Conservation (phyloP, 148 eudicot species). For the Oxyria digyna region DNA sequence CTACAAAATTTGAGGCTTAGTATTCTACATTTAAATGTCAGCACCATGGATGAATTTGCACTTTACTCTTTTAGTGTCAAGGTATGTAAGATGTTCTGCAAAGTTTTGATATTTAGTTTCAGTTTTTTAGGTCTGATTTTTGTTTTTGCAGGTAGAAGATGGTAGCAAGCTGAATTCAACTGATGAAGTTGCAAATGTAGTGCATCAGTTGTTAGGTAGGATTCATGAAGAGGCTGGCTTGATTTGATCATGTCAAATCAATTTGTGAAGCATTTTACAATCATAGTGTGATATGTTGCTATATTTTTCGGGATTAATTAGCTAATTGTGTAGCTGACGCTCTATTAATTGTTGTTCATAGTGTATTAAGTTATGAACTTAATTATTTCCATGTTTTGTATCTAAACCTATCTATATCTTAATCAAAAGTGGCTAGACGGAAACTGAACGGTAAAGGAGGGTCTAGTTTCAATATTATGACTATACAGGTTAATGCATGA, state of each 20-base stretch:
- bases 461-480: too few species aligned
- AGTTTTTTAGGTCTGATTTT: not conserved
- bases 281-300: not conserved
- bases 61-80: slow-evolving; percentile 57
- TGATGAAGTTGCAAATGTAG: slow-evolving; percentile 50
- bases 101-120: not conserved
- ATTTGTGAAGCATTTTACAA: too few species aligned
- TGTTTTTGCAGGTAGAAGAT: slow-evolving; percentile 39
- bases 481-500: too few species aligned
- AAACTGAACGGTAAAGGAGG: too few species aligned
- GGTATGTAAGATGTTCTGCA: slow-evolving; percentile 19
- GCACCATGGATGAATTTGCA: slow-evolving; percentile 35
- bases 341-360: not conserved
- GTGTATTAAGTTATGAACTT: not conserved
- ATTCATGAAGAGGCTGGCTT: slow-evolving; percentile 24
- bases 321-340: too few species aligned
- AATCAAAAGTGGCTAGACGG: too few species aligned
- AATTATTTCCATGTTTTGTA: too few species aligned
- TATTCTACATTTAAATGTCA: slow-evolving; percentile 54
- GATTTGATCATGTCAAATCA: not conserved
- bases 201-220: slow-evolving; percentile 35
- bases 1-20: slow-evolving; percentile 35
- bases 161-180: slow-evolving; percentile 39
- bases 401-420: too few species aligned
- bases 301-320: not conserved